These are phyloP conservation scores for Agaricus subrufescens DNA, from an alignment of 768 basidiomycete species.

Conservation along the genomic window DNA sequence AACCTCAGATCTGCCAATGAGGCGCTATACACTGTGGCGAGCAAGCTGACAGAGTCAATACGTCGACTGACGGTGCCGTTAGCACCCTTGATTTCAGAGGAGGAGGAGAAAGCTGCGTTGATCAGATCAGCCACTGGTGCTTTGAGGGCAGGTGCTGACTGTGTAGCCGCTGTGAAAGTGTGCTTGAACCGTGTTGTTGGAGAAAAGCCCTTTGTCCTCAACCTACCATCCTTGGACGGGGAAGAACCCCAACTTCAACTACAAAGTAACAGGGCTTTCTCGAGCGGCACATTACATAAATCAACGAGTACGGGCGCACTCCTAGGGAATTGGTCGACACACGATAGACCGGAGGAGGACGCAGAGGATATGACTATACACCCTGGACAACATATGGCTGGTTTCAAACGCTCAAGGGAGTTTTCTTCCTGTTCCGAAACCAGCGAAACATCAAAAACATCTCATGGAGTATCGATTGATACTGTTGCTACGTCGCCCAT, in stretches of 20 bases:
- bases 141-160: slow-evolving; percentile 83
- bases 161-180: slow-evolving; percentile 79
- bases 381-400: slow-evolving; percentile 31
- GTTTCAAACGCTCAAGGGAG: slow-evolving; percentile 27
- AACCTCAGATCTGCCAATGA: slow-evolving; percentile 71
- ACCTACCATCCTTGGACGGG: slow-evolving; percentile 44
- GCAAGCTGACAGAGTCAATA: slow-evolving; percentile 83
- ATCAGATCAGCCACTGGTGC: slow-evolving; percentile 86
- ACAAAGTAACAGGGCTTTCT: slow-evolving; percentile 32
- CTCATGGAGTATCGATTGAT: slow-evolving; percentile 41
- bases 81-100: slow-evolving; percentile 56
- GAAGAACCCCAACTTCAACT: slow-evolving; percentile 27
- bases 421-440: slow-evolving; percentile 48
- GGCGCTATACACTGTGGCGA: slow-evolving; percentile 79
- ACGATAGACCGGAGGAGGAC: slow-evolving; percentile 15
- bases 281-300: slow-evolving; percentile 41
- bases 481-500: slow-evolving; percentile 48
- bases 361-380: slow-evolving; percentile 66
- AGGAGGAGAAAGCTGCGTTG: slow-evolving; percentile 73
- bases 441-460: slow-evolving; percentile 44
- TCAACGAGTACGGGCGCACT: slow-evolving; percentile 26
- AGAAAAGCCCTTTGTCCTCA: slow-evolving; percentile 62
- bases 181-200: slow-evolving; percentile 64
- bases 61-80: slow-evolving; percentile 61
- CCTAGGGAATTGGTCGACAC: slow-evolving; percentile 23